Evolutionary conservation across 768 basidiomycete species (phyloP), one percentile per base, ranked within the genome.

Genomic region (Suillus decipiens): DNA sequence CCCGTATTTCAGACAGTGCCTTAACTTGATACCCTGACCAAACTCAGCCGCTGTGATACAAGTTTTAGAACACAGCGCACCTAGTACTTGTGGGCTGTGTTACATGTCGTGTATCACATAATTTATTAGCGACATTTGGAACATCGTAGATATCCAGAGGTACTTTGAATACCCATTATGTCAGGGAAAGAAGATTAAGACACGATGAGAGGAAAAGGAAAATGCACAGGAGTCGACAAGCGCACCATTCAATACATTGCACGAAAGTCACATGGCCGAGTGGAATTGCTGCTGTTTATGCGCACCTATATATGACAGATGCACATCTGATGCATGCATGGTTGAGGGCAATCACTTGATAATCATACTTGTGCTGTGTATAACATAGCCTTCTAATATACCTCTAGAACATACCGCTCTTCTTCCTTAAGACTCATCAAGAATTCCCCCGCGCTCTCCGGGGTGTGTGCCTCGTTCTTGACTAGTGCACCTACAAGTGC

Each of bases 351-450:
- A 33, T 53, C 17, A 53, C n/a, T 36, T 36, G 34, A 36, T 54
- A 34, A 36, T 36, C 12, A 50, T 41, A 50, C 28, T 10, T 31
- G n/a, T 19, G n/a, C 36, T 41, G 55, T 17, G 17, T 57, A 19
- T 28, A 28, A 39, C 15, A 2, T 10, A 19, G 22, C 17, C 39
- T 41, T 41, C 56, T 19, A 56, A 47, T 24, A 61, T 61, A 76
- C 97, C 85, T 99, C 97, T 28, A 99, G 84, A 10, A 99, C 95
- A 76, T 99, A 99, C 51, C 96, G 89, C 76, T 99, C 97, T 70
- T 95, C 94, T 75, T 96, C 96, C 79, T 99, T 97, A 71, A 96
- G 76, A 51, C 87, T 81, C 78, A 99, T 96, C 34, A 99, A 79
- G 74, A 88, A 95, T 60, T 84, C 85, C 43, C 89, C 92, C 2